Evolutionary conservation across 192 early-diverging fungal species (phyloP).

Genomic region (Entomortierella beljakovae): DNA sequence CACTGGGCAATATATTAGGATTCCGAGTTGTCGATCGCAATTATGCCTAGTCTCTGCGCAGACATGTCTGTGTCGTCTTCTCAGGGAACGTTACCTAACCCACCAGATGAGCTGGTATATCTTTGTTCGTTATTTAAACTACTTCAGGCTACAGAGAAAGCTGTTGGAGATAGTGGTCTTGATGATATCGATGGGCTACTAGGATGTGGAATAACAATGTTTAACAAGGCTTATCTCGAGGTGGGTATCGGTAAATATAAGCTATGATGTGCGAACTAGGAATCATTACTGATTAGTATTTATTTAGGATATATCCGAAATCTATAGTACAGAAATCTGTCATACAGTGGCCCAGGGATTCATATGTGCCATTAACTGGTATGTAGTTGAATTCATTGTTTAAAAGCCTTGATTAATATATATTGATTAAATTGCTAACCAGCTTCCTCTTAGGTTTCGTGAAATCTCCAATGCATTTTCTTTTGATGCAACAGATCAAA

Average conservation of each 20-base stretch:
- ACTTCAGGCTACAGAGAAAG: slow-evolving; percentile 78
- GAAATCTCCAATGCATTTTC: slow-evolving; percentile 78
- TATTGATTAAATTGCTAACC: neutral
- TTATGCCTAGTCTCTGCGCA: slow-evolving; percentile 56
- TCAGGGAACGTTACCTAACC: slow-evolving; percentile 14
- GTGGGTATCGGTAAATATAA: slow-evolving; percentile 14
- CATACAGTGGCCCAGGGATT: slow-evolving; percentile 47
- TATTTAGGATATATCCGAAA: slow-evolving; percentile 33
- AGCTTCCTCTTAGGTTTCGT: slow-evolving; percentile 69
- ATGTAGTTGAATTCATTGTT: slow-evolving; percentile 6
- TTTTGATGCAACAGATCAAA: slow-evolving; percentile 37
- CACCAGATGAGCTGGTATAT: slow-evolving; percentile 58
- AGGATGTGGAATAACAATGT: slow-evolving; percentile 71
- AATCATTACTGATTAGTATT: too few species aligned
- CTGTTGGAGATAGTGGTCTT: slow-evolving; percentile 60
- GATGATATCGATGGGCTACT: slow-evolving; percentile 77
- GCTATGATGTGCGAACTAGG: too few species aligned
- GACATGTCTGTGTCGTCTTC: slow-evolving; percentile 20
- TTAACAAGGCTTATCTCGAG: slow-evolving; percentile 51
- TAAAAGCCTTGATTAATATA: neutral
- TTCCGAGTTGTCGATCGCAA: slow-evolving; percentile 35
- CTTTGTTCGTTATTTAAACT: slow-evolving; percentile 77
- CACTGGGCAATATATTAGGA: too few species aligned
- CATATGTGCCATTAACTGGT: slow-evolving; percentile 68
- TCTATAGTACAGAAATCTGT: slow-evolving; percentile 55